phyloP scores from a whole-genome alignment of 202 grass and related monocot species.

The Saccharum hybrid region DNA sequence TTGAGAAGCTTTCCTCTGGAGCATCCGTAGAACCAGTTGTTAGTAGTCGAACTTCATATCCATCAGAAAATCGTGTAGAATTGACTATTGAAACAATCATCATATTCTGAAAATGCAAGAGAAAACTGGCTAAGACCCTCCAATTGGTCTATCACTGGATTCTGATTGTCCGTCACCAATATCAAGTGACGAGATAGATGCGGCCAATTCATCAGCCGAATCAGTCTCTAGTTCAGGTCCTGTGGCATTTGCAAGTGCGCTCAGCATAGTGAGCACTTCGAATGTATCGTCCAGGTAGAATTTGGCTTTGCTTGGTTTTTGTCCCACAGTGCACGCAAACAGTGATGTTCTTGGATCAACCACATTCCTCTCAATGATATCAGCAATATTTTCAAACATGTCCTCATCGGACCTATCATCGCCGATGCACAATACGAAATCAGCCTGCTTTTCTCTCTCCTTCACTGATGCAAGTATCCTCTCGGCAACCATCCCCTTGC shows the following conservation, averaged over 20 bases:
- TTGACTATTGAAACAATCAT: conserved; percentile 46
- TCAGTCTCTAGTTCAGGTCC: conserved; percentile 35
- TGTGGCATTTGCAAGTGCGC: conserved; percentile 65
- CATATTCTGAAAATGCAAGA: conserved; percentile 36
- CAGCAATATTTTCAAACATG: conserved; percentile 92
- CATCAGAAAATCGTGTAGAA: conserved; percentile 49
- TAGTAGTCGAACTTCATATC: conserved; percentile 45
- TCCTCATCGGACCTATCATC: conserved; percentile 96
- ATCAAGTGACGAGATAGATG: conserved; percentile 45
- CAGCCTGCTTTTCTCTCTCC: conserved; percentile 63
- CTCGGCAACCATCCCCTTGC: conserved; percentile 85
- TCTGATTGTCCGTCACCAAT: conserved; percentile 49
- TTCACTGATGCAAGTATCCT: conserved; percentile 84
- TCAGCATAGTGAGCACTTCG: conserved; percentile 85
- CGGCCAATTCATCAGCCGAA: conserved; percentile 32
- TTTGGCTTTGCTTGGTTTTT: conserved; percentile 97
- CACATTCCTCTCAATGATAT: conserved; percentile 59
- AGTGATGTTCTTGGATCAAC: conserved; percentile 68
- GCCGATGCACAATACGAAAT: conserved; percentile 90
- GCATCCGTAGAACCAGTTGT: conserved; percentile 45
- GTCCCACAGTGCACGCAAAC: conserved; percentile 93
- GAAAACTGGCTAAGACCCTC: conserved; percentile 46
- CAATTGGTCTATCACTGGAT: conserved; percentile 42
- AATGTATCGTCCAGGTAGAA: conserved; percentile 97
- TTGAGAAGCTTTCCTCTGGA: conserved; percentile 29